These are phyloP conservation scores for Arthrobotrys iridis DNA, from an alignment of 2,329 filamentous ascomycete species.

Conservation along the genomic window DNA sequence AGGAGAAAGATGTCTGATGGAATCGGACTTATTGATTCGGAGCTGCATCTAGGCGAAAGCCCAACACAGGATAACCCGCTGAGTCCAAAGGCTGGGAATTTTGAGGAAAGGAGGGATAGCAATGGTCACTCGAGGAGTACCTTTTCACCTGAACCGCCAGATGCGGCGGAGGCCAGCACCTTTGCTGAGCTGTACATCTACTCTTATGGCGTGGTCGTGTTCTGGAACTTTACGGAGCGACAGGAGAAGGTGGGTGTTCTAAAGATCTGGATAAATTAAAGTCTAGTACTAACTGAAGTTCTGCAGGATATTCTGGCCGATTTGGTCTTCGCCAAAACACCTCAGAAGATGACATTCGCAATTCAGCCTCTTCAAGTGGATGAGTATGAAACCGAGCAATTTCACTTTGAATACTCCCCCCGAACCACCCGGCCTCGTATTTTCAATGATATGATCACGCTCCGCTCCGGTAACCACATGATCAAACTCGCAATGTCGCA, in stretches of 20 bases:
- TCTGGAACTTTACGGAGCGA: conserved; percentile 97
- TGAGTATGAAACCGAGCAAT: conserved; percentile 97
- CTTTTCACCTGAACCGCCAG: conserved; percentile 49
- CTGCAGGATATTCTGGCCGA: conserved; percentile 83
- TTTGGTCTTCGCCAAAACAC: conserved; percentile 82
- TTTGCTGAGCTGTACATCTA: conserved; percentile 98
- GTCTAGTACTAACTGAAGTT: conserved; percentile 11
- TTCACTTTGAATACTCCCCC: conserved; percentile 95
- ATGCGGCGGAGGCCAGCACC: conserved; percentile 65
- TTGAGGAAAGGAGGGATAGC: conserved; percentile 46
- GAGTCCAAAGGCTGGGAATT: conserved; percentile 59
- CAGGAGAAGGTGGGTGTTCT: conserved; percentile 75
- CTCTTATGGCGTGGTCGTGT: conserved; percentile 95
- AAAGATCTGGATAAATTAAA: neutral
- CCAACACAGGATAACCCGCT: conserved; percentile 58
- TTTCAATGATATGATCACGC: conserved; percentile 99
- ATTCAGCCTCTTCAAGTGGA: conserved; percentile 83
- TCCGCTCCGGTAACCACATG: conserved; percentile 96
- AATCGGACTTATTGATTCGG: conserved; percentile 54
- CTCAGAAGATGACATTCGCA: conserved; percentile 74
- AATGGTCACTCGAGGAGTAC: conserved; percentile 50
- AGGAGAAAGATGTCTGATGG: conserved; percentile 62
- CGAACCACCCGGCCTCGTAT: conserved; percentile 81
- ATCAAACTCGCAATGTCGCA: conserved; percentile 98
- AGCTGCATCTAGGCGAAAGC: conserved; percentile 53